Evolutionary conservation across 2,329 filamentous ascomycete species (phyloP).

Genomic region (Magnaporthiopsis poae): DNA sequence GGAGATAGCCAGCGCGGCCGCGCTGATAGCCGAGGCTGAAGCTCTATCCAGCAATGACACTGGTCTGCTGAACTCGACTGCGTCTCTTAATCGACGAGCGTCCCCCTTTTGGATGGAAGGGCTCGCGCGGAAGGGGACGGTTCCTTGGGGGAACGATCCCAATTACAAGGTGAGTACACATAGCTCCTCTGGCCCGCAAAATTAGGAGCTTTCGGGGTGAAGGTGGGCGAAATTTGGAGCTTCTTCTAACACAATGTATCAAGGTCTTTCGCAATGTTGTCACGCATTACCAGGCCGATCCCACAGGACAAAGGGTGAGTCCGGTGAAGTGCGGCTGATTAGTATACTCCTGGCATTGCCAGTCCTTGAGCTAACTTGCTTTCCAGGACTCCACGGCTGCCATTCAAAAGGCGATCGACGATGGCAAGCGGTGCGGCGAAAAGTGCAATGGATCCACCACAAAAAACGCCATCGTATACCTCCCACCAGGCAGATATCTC

Average conservation of each 20-base stretch:
- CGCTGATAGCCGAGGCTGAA: conserved; percentile 17
- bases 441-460: conserved; percentile 5
- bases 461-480: conserved; percentile 9
- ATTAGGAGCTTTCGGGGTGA: too few species aligned
- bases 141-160: conserved; percentile 18
- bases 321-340: too few species aligned
- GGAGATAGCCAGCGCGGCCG: conserved; percentile 17
- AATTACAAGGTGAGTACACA: not conserved
- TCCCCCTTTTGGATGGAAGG: conserved; percentile 17
- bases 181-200: too few species aligned
- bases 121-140: conserved; percentile 12
- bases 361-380: conserved; percentile 49
- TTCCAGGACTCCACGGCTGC: conserved; percentile 61
- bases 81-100: not conserved
- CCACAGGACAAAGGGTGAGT: too few species aligned
- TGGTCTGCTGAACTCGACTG: conserved; percentile 7
- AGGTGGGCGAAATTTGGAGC: too few species aligned
- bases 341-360: conserved; percentile 38
- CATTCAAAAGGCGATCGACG: conserved; percentile 36
- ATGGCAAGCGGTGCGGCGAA: conserved; percentile 1
- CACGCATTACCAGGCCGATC: not conserved
- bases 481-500: conserved; percentile 5
- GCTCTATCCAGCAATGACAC: too few species aligned
- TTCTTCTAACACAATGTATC: too few species aligned
- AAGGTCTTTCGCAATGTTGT: conserved; percentile 1